Evolutionary conservation across 768 basidiomycete species (phyloP).

Genomic region (Rhizopogon vulgaris): DNA sequence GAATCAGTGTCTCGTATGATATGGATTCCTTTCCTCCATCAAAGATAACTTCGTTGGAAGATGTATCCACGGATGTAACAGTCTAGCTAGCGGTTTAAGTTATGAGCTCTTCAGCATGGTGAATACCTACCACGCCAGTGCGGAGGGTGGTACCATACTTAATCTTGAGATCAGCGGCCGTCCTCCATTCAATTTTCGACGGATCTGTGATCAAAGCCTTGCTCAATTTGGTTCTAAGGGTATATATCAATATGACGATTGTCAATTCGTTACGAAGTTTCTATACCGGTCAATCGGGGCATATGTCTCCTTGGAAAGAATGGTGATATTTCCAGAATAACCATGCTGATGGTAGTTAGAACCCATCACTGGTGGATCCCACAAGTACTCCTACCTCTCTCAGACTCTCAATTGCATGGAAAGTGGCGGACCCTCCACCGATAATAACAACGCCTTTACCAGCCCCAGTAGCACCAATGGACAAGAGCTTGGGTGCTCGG

Average conservation of each 20-base stretch:
- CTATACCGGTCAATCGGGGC: constrained; percentile 77
- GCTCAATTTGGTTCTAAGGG: constrained; percentile 74
- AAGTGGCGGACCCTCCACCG: constrained; percentile 79
- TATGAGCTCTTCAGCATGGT: constrained; percentile 2
- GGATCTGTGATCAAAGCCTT: constrained; percentile 78
- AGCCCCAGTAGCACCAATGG: constrained; percentile 37
- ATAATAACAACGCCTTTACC: constrained; percentile 74
- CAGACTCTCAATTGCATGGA: constrained; percentile 74
- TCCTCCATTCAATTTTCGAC: constrained; percentile 70
- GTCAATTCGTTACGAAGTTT: background rate
- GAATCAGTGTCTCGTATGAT: constrained; percentile 70
- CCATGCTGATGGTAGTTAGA: constrained; percentile 48
- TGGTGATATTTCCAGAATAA: constrained; percentile 68
- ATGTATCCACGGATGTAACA: constrained; percentile 64
- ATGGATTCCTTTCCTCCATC: constrained; percentile 53
- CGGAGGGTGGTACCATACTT: constrained; percentile 67
- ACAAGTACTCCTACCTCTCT: constrained; percentile 52
- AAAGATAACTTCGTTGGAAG: constrained; percentile 56
- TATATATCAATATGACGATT: background rate
- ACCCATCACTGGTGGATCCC: background rate
- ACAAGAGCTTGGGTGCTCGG: constrained; percentile 51
- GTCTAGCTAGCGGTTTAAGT: constrained; percentile 32
- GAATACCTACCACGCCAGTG: constrained; percentile 43
- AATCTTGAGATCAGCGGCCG: constrained; percentile 67
- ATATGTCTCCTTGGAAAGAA: constrained; percentile 74